Percentiles rank a stretch among this genome's conserved stretches.
These are phyloP conservation scores for Termitomyces titanicus DNA, from an alignment of 768 basidiomycete genomes.

Conservation along the genomic window DNA sequence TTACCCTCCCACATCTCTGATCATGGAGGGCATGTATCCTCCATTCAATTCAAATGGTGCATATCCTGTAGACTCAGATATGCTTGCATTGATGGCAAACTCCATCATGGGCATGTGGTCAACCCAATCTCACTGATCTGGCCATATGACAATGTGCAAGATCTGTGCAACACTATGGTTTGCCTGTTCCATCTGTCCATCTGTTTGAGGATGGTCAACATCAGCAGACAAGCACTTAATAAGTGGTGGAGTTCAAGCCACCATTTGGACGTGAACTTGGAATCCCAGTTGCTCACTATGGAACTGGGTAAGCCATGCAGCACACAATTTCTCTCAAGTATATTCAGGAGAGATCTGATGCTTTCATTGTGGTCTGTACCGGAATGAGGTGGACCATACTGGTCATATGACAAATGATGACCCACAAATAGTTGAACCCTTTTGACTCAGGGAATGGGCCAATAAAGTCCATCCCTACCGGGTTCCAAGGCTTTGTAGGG, in stretches of 20 bases:
- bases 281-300: constrained; percentile 30
- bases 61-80: constrained; percentile 26
- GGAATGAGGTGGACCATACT: constrained; percentile 32
- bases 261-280: constrained; percentile 33
- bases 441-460: background rate
- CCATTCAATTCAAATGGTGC: constrained; percentile 29
- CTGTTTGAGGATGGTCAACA: no score
- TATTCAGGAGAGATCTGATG: constrained; percentile 24
- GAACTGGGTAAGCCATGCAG: constrained; percentile 17
- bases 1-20: background rate
- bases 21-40: constrained; percentile 21
- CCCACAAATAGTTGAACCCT: constrained; percentile 25
- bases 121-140: constrained; percentile 24
- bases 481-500: constrained; percentile 29
- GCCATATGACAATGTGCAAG: constrained; percentile 17
- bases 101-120: constrained; percentile 27
- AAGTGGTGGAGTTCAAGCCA: constrained; percentile 24
- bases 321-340: constrained; percentile 23
- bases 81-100: constrained; percentile 31
- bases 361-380: constrained; percentile 14
- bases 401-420: constrained; percentile 26
- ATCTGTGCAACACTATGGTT: constrained; percentile 30
- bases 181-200: constrained; percentile 32
- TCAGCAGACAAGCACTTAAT: constrained; percentile 24
- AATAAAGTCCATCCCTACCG: constrained; percentile 26